Base-by-base conservation (phyloP, 2,329 filamentous ascomycete species). In the Dothideomycetes sp. region DNA sequence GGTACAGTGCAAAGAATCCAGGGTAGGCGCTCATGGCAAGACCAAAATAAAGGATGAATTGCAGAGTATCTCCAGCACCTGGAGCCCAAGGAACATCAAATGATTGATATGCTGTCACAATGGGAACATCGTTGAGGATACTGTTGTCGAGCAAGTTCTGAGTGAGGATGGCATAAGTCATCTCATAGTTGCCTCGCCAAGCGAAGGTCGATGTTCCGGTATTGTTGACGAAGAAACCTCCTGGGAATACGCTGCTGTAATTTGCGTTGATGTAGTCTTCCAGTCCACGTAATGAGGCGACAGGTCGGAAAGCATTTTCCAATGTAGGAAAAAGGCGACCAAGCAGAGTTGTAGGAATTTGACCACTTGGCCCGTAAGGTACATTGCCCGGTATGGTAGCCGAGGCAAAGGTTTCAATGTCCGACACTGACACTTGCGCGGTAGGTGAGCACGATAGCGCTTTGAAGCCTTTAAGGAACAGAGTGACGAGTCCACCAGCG, bases 131-230 rank as follows among this genome's bases (percentile, higher is more conserved):
- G 16, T 75, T 71, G 19, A 86, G 58, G 16, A 88, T 58, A 15
- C 86, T 53, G 74, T 84, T 38, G 85, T 95, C 61, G 77, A 96
- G 67, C 75, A 95, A 70, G 84, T 95, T 91, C 69, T 95, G 69
- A 66, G 81, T 54, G 76, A 95, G 56, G 72, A 95, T 63, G 74
- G 86, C 49, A 31, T 64, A 64, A 15, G 77, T 72, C 17, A 89
- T 64, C 4, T 73, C 68, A 8, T 69, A 61, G 49, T 84, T 79
- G 10, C 73, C 82, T 43, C 74, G 67, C 64, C 84, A 94, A 1
- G 81, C 79, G 45, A 91, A 69, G 0, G 79, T 80, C 1, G 84
- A 77, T 2, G 68, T 59, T 1, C 70, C 47, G 14, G 52, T 71
- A 27, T 57, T 64, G 39, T 81, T 74, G 2, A 93, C 64, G 68